A percentile compares a stretch with the other conserved stretches of the same genome.
Evolutionary conservation across 2,329 filamentous ascomycete species (phyloP).

Genomic region (Aspergillus japonicus): DNA sequence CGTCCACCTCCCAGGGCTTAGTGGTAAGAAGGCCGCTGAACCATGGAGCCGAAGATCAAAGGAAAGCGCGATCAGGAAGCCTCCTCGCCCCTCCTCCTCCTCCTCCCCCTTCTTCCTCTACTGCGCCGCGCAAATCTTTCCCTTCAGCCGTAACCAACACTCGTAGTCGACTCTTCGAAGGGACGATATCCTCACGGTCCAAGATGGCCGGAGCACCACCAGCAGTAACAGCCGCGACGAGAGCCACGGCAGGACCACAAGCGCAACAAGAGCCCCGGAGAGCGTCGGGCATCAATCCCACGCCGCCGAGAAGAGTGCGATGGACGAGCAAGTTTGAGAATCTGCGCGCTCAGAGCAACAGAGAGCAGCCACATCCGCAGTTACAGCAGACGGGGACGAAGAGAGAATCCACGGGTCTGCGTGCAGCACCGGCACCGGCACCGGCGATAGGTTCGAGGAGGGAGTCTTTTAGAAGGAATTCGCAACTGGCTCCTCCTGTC

Average conservation of each 20-base stretch:
- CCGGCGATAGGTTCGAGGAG: too few species aligned
- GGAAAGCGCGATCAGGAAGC: not conserved
- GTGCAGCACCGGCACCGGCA: not conserved
- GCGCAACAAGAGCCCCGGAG: not conserved
- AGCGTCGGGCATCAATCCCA: not conserved
- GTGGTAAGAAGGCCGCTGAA: too few species aligned
- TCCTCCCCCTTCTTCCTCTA: not conserved
- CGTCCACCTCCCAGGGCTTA: too few species aligned
- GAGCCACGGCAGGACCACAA: not conserved
- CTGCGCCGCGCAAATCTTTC: not conserved
- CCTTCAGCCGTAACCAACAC: not conserved
- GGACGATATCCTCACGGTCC: not conserved
- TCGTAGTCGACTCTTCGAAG: not conserved
- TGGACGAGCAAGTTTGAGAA: conserved; percentile 9
- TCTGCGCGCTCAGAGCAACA: not conserved
- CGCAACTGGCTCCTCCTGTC: too few species aligned
- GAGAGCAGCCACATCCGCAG: not conserved
- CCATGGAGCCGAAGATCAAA: too few species aligned
- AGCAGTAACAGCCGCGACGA: not conserved
- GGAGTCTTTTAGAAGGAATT: too few species aligned
- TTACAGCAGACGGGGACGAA: not conserved
- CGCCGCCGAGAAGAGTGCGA: conserved; percentile 1
- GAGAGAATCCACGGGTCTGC: not conserved
- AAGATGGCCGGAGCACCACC: not conserved
- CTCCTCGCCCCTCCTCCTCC: not conserved